A percentile compares a stretch with the other conserved stretches of the same genome.
phyloP scores from a whole-genome alignment of 2,329 filamentous ascomycete species.

The Pseudogymnoascus sp. region DNA sequence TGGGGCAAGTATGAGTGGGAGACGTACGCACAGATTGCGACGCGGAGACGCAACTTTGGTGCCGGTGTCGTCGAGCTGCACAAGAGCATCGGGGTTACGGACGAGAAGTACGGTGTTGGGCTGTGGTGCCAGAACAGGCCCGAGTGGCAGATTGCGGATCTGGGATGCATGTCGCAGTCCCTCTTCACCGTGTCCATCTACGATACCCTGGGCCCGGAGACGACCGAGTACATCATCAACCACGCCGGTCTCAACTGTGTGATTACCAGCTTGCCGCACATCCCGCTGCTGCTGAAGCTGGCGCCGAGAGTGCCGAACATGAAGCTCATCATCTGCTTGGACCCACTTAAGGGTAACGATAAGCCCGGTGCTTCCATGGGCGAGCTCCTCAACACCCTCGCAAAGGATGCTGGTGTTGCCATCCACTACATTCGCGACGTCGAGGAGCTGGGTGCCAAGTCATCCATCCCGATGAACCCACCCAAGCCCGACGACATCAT shows the following conservation, averaged over 20 bases:
- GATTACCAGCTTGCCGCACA: constrained; percentile 69
- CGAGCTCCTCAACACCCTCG: constrained; percentile 67
- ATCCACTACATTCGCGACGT: constrained; percentile 76
- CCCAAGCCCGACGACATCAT: constrained; percentile 68
- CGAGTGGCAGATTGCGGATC: constrained; percentile 83
- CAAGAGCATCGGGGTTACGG: constrained; percentile 58
- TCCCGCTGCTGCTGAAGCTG: constrained; percentile 73
- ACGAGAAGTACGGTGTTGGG: constrained; percentile 63
- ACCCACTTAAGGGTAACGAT: constrained; percentile 75
- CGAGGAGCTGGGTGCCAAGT: constrained; percentile 67
- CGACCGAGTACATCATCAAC: constrained; percentile 93
- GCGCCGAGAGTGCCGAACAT: constrained; percentile 67
- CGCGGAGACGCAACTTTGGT: constrained; percentile 75
- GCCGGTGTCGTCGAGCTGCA: constrained; percentile 79
- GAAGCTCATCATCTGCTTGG: constrained; percentile 82
- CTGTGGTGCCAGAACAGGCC: constrained; percentile 82
- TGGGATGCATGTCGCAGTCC: constrained; percentile 78
- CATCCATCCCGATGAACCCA: constrained; percentile 58
- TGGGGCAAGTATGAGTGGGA: constrained; percentile 76
- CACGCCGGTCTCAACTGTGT: constrained; percentile 71
- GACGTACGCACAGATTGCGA: constrained; percentile 70
- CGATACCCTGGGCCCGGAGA: constrained; percentile 85
- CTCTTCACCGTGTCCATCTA: constrained; percentile 91
- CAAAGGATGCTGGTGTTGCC: constrained; percentile 62
- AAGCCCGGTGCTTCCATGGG: constrained; percentile 68